Evolutionary conservation across 306 rosid genomes (phyloP).

Genomic region (Lathyrus oleraceus): DNA sequence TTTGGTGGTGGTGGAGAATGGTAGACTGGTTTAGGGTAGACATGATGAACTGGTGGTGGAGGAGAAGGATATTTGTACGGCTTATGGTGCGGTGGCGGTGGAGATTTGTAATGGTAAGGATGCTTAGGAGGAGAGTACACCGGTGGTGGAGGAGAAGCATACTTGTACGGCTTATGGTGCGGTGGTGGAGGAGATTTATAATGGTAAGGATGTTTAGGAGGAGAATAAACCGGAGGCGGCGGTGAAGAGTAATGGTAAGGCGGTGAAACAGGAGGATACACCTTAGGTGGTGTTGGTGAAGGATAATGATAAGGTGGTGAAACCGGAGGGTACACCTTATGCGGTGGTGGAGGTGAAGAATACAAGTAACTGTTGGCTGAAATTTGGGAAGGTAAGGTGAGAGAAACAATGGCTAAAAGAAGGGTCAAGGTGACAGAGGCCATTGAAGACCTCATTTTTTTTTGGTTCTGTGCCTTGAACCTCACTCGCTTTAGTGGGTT

Average conservation of each 20-base stretch:
- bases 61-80: not conserved
- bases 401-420: slow-evolving; percentile 51
- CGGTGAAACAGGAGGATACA: slow-evolving; percentile 30
- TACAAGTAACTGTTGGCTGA: slow-evolving; percentile 50
- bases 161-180: not conserved
- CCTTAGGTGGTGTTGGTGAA: slow-evolving; percentile 27
- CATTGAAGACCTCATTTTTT: slow-evolving; percentile 58
- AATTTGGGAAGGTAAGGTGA: slow-evolving; percentile 37
- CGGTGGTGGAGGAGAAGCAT: slow-evolving; percentile 9
- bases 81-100: not conserved
- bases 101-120: not conserved
- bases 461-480: not conserved
- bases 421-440: slow-evolving; percentile 48
- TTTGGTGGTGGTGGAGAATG: slow-evolving; percentile 18
- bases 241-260: slow-evolving; percentile 36
- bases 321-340: not conserved
- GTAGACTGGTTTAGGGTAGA: not conserved
- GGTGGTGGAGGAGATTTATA: slow-evolving; percentile 41
- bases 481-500: slow-evolving; percentile 31
- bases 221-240: slow-evolving; percentile 15
- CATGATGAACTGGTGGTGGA: slow-evolving; percentile 35
- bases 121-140: not conserved
- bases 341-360: slow-evolving; percentile 51
- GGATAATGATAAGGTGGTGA: slow-evolving; percentile 24
- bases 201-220: slow-evolving; percentile 24